Evolutionary conservation across 2,329 filamentous ascomycete species (phyloP), one percentile per base, ranked within the genome.

Genomic region (Drechslera avenae): DNA sequence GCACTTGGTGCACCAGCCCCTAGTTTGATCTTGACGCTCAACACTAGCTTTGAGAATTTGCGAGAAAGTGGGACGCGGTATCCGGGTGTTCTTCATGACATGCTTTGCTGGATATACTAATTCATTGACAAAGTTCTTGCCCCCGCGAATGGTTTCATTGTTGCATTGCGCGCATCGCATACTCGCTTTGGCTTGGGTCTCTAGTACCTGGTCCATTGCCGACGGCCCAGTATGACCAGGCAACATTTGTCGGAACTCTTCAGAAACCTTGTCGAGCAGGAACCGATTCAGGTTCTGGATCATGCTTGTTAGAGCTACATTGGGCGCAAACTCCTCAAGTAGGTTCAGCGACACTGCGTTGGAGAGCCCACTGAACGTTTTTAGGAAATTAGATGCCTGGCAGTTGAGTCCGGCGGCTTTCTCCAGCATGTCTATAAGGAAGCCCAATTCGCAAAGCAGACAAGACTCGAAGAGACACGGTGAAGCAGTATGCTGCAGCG

Each of bases 341-440:
- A 99, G 79, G 2, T 90, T 89, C 19, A 96, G 76, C 16, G 86
- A 88, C 0, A 84, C 73, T 81, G 86, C 86, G 78, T 92, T 89
- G 2, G 90, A 86, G 55, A 91, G 87, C 58, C 86, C 88, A 69
- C 90, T 92, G 50, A 99, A 86, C 0, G 91, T 90, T 72, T 94
- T 96, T 26, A 97, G 78, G 56, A 99, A 83, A 68, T 99, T 99
- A 0, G 93, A 96, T 12, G 94, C 94, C 70, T 99, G 94, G 62
- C 94, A 99, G 52, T 95, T 96, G 49, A 92, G 88, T 0, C 92
- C 93, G 56, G 89, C 88, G 2, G 94, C 94, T 71, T 97, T 99
- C 64, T 97, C 89, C 18, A 99, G 82, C 94, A 99, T 99, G 69
- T 99, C 95, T 63, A 96, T 95, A 8, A 99, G 79, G 70, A 94